Conservation (phyloP, 192 early-diverging fungal species). For the Backusella luteola region DNA sequence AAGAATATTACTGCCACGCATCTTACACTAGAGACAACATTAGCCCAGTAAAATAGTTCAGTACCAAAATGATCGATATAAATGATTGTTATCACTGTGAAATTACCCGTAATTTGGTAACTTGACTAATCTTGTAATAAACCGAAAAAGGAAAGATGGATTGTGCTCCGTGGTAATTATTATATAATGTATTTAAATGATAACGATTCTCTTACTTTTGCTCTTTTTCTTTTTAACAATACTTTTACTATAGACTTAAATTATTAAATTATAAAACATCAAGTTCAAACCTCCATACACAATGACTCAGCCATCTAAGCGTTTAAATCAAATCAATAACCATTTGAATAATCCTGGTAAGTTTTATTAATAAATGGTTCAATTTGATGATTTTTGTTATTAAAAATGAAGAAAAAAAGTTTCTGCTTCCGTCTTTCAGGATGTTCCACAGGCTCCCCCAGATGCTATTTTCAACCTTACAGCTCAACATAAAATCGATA, state of each 20-base stretch:
- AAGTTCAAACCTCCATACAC: not conserved
- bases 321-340: constrained; percentile 10
- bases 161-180: not conserved
- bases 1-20: not conserved
- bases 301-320: constrained; percentile 11
- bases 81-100: not conserved
- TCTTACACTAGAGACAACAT: not conserved
- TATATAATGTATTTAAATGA: not conserved
- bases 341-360: constrained; percentile 13
- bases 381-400: not conserved
- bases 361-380: not conserved
- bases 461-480: constrained; percentile 92
- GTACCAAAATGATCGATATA: not conserved
- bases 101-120: not conserved
- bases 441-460: constrained; percentile 64
- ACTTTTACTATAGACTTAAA: not conserved
- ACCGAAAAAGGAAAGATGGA: not conserved
- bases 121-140: constrained; percentile 7
- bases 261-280: not conserved
- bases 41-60: not conserved
- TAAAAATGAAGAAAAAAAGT: not conserved
- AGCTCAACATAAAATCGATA: constrained; percentile 79
- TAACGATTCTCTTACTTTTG: not conserved
- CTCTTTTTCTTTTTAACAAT: not conserved
- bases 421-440: constrained; percentile 49